These are phyloP conservation scores for Phytophthora foliorum DNA, from an alignment of 352 stramenopile species.

Conservation along the genomic window DNA sequence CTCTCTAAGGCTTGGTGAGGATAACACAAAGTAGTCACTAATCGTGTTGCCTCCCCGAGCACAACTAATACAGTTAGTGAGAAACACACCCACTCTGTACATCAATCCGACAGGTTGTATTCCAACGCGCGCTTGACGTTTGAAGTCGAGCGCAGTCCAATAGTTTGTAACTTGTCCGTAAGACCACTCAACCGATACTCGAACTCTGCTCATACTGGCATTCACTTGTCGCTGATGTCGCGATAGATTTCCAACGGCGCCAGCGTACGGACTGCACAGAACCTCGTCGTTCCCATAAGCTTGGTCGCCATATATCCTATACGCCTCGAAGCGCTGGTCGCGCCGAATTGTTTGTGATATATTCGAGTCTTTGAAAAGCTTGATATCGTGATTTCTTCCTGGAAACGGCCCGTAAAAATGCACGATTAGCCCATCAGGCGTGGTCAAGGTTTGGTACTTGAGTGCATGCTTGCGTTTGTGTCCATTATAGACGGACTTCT, in stretches of 20 bases:
- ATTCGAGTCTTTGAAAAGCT: not conserved
- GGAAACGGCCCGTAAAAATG: slow-evolving; percentile 4
- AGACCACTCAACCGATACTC: slow-evolving; percentile 8
- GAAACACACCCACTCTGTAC: slow-evolving; percentile 15
- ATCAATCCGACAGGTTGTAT: not conserved
- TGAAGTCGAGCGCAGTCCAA: slow-evolving; percentile 17
- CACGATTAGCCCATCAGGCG: slow-evolving; percentile 26
- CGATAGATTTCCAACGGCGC: slow-evolving; percentile 6
- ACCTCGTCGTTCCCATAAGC: slow-evolving; percentile 3
- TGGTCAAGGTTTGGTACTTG: slow-evolving; percentile 30
- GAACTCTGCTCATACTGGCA: slow-evolving; percentile 4
- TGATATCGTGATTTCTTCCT: slow-evolving; percentile 2
- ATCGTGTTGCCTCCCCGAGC: slow-evolving; percentile 17
- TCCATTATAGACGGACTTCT: slow-evolving; percentile 32
- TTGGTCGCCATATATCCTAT: slow-evolving; percentile 9
- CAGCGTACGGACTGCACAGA: not conserved
- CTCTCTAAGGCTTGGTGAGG: no score
- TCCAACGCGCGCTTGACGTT: not conserved
- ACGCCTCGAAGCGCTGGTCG: not conserved
- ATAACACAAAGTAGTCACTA: slow-evolving; percentile 10
- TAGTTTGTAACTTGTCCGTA: slow-evolving; percentile 18
- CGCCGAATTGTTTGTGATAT: not conserved
- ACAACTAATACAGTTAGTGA: slow-evolving; percentile 20
- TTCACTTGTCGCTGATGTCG: slow-evolving; percentile 5
- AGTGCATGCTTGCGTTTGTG: slow-evolving; percentile 1